Base-by-base conservation (phyloP, 768 basidiomycete species). In the Antrodiella citrinella region DNA sequence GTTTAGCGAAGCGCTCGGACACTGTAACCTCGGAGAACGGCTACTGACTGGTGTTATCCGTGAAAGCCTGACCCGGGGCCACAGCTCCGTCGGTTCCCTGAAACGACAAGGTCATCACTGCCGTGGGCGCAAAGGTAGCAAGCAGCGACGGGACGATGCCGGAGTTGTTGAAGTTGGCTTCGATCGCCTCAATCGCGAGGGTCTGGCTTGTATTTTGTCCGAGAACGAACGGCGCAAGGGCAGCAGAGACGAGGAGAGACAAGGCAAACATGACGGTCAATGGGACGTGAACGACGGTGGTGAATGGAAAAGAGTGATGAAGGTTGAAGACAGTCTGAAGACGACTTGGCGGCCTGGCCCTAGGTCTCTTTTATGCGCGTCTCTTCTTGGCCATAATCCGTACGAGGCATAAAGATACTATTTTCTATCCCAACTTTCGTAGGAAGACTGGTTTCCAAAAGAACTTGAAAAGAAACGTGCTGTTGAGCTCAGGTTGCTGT, bases 141-240 rank as follows among this genome's bases (percentile, higher is more conserved):
- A 91, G 57, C 43, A 85, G 65, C 48, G 75, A 67, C 1, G 90
- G 87, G 39, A 85, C 80, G 54, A 91, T 65, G 45, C 65, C 70
- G 15, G 81, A 71, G 52, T 77, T 74, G 12, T 57, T 65, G 64
- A 90, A 85, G 64, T 89, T 81, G 19, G 86, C 87, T 60, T 83
- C 68, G 47, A 86, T 78, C 26, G 76, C 79, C 49, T 72, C 72
- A 44, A 86, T 67, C 50, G 73, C 72, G 26, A 81, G 54, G 19
- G 61, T 53, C n/a, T n/a, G n/a, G 26, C 66, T 64, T 49, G 68
- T 69, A 50, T 66, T 67, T 21, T 84, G 80, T 20, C 78, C 78
- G 26, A 62, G 54, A 50, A 67, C 69, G 58, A 75, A 62, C 25
- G 72, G 68, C 47, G 71, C 58, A 56, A 81, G 58, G 51, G 18